These are phyloP conservation scores for Juncus effusus DNA, from an alignment of 176 grass and related monocot species.

Conservation along the genomic window DNA sequence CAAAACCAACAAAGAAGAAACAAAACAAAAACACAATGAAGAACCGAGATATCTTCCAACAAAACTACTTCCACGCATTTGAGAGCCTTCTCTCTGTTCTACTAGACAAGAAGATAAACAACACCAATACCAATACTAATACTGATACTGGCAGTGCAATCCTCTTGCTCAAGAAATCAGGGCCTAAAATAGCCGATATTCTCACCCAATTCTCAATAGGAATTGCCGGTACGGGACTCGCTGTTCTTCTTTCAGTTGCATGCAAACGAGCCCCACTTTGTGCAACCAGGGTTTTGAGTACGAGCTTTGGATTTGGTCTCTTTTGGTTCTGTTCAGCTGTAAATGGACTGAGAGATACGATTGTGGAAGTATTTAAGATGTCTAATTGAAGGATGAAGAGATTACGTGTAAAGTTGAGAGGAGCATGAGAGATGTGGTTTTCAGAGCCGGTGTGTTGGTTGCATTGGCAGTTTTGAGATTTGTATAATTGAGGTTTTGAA, in stretches of 20 bases:
- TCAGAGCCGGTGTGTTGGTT: slow-evolving; percentile 48
- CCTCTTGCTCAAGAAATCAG: slow-evolving; percentile 62
- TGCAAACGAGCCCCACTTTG: slow-evolving; percentile 63
- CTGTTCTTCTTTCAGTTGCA: slow-evolving; percentile 74
- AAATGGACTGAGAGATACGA: slow-evolving; percentile 61
- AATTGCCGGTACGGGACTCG: slow-evolving; percentile 82
- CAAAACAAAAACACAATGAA: slow-evolving; percentile 50
- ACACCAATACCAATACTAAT: background rate
- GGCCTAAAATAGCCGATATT: slow-evolving; percentile 55
- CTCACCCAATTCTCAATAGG: slow-evolving; percentile 77
- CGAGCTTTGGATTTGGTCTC: slow-evolving; percentile 70
- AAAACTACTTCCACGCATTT: slow-evolving; percentile 63
- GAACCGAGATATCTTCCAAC: slow-evolving; percentile 59
- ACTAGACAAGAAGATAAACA: slow-evolving; percentile 50
- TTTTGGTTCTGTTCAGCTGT: slow-evolving; percentile 87
- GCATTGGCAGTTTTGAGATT: slow-evolving; percentile 72
- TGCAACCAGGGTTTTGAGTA: slow-evolving; percentile 52
- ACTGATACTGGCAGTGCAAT: slow-evolving; percentile 21
- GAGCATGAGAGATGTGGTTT: slow-evolving; percentile 56
- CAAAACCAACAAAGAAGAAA: slow-evolving; percentile 67
- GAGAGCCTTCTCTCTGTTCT: slow-evolving; percentile 76
- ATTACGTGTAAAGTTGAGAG: slow-evolving; percentile 43
- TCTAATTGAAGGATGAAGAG: slow-evolving; percentile 48
- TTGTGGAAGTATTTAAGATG: slow-evolving; percentile 42
- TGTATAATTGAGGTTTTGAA: slow-evolving; percentile 23